Evolutionary conservation across 495 filamentous ascomycete species (phyloP), one percentile per base, ranked within the genome.

Genomic region (Lepidopterella palustris): DNA sequence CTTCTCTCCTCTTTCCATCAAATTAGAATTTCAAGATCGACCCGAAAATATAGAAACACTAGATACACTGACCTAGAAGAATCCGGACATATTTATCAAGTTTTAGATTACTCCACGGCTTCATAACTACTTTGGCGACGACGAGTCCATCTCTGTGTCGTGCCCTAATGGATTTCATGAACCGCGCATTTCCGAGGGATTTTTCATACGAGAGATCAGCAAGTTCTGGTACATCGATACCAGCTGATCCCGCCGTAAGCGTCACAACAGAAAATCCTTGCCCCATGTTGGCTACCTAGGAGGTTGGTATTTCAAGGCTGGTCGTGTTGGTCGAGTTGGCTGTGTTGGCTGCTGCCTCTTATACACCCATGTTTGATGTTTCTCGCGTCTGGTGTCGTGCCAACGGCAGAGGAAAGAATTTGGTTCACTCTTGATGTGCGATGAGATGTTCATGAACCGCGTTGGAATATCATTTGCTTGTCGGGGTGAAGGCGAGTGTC

Each of bases 91-190:
- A 92, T 63, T 82, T 77, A 59, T 86, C 85, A 62, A 97, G 77
- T 49, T 87, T 80, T 79, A 95, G 82, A 55, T 82, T 81, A 11
- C 84, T 74, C 63, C 80, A 95, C 13, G 92, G 90, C 71, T 97
- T 99, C 76, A 96, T 87, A 55, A 95, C 86, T 13, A 96, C 85
- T 75, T 97, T 97, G 68, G 91, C 89, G 55, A 97, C 84, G 21
- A 93, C 91, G 18, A 95, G 76, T 49, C 95, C 93, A 79, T 96
- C 87, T 49, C 85, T 85, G 70, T 95, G 87, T 50, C 90, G 79
- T 18, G 95, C 95, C 59, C 92, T 83, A 62, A 97, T 91, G 63
- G 87, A 92, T 74, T 97, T 97, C 85, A 97, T 92, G 69, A 99
- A 97, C 27, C 93, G 83, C n/a, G 90, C 91, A 56, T 85, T 87